Conservation (phyloP, 768 basidiomycete genomes). For the Tricholoma sp. region DNA sequence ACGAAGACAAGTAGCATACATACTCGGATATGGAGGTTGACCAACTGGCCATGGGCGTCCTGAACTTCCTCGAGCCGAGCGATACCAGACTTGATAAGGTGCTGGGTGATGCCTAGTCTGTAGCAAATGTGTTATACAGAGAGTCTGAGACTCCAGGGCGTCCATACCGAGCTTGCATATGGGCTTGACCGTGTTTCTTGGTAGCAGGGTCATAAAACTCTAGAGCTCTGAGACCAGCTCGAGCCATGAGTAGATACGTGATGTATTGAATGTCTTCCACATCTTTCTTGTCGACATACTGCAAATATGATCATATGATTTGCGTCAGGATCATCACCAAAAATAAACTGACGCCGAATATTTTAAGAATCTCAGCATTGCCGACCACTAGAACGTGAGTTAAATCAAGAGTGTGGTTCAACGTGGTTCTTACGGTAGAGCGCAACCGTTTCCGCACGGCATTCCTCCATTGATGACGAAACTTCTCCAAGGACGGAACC, state of each 20-base stretch:
- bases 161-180: constrained; percentile 82
- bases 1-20: constrained; percentile 16
- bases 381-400: constrained; percentile 50
- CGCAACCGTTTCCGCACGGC: constrained; percentile 85
- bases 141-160: background rate
- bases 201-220: constrained; percentile 81
- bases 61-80: constrained; percentile 67
- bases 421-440: constrained; percentile 55
- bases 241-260: constrained; percentile 83
- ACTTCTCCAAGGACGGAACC: constrained; percentile 82
- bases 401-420: background rate
- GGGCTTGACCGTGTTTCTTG: constrained; percentile 83
- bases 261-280: constrained; percentile 77
- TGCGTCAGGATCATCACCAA: background rate
- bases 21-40: constrained; percentile 68
- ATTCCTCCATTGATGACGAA: constrained; percentile 90
- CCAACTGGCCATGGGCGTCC: constrained; percentile 48
- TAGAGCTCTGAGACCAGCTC: constrained; percentile 71
- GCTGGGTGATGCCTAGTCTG: constrained; percentile 80
- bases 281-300: constrained; percentile 68
- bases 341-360: constrained; percentile 60
- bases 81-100: constrained; percentile 67
- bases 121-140: background rate
- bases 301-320: background rate
- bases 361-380: constrained; percentile 70